Base-by-base conservation (phyloP, 495 filamentous ascomycete species). In the Aspergillus carlsbadensis region DNA sequence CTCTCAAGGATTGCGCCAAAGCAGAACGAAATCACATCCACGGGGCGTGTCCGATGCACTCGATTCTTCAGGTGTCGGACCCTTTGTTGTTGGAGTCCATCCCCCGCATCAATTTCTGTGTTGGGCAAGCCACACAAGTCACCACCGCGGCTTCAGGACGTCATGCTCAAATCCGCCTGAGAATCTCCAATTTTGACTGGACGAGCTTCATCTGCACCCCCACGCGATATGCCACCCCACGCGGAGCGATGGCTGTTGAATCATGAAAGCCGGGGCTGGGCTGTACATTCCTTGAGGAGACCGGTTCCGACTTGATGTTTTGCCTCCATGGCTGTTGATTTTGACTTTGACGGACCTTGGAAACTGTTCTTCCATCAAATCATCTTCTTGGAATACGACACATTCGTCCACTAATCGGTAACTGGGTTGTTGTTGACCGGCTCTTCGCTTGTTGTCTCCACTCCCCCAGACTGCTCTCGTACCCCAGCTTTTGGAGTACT, bases 401-500 rank as follows among this genome's bases (percentile, higher is more conserved):
- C 22, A 5, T 45, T 22, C 13, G n/a, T 45, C 6, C 3, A 14
- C 17, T n/a, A 45, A 31, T 37, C 21, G 34, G 43, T 6, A 15
- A 15, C 22, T 44, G 53, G 53, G 37, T n/a, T 48, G 36, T 33
- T 26, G 24, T 56, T 20, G 22, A 56, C 54, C 39, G 45, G 42
- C 10, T 42, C 37, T 13, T 43, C 37, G n/a, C 7, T 7, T 13
- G 20, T 22, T 36, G 22, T 36, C 41, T 29, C 22, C 34, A 52
- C 46, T 26, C 26, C 54, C 41, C 48, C 52, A 48, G 49, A 59
- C 24, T 54, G 45, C 18, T 31, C 21, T 46, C 24, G 10, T 42
- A 18, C 56, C 47, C 53, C 48, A 41, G 43, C 18, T 36, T 61
- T 41, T 52, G 45, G 35, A 11, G 37, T 43, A 49, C 37, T 71